Percentiles rank a stretch among this genome's conserved stretches.
These are phyloP conservation scores for Echium plantagineum DNA, from an alignment of 257 asterid species.

Conservation along the genomic window DNA sequence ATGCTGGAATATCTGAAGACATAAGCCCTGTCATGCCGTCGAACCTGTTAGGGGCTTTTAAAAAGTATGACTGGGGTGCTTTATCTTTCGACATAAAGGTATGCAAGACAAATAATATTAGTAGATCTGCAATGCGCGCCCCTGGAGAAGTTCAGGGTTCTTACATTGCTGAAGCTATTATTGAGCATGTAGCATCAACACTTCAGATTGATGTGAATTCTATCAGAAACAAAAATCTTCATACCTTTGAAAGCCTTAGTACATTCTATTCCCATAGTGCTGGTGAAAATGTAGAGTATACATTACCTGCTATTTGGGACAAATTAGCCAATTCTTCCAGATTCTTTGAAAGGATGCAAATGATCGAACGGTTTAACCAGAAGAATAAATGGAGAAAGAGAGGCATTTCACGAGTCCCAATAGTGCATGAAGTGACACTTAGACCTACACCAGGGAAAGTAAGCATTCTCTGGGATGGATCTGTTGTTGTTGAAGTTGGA, in stretches of 20 bases:
- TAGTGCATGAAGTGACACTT: constrained; percentile 21
- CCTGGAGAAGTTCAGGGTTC: constrained; percentile 77
- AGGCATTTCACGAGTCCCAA: constrained; percentile 63
- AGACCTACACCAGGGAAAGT: constrained; percentile 53
- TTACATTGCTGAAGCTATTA: constrained; percentile 54
- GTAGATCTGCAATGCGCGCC: constrained; percentile 63
- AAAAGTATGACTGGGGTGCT: constrained; percentile 64
- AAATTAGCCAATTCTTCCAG: constrained; percentile 34
- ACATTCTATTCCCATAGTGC: constrained; percentile 28
- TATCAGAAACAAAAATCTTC: constrained; percentile 38
- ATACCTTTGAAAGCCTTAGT: constrained; percentile 41
- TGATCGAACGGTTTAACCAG: constrained; percentile 31
- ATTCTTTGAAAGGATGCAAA: constrained; percentile 22
- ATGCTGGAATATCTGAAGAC: constrained; percentile 46
- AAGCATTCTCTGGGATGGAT: constrained; percentile 58
- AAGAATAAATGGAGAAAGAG: constrained; percentile 35
- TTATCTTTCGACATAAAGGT: constrained; percentile 46
- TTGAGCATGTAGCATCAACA: constrained; percentile 45
- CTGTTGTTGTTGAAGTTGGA: constrained; percentile 63
- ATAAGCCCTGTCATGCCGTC: constrained; percentile 41
- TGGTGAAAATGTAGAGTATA: constrained; percentile 34
- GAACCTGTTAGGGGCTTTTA: constrained; percentile 23
- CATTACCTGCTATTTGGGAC: constrained; percentile 46
- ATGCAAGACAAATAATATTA: constrained; percentile 54
- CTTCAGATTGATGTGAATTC: constrained; percentile 41